phyloP scores from a whole-genome alignment of 176 grass and related monocot species.

The Aechmea fasciata region DNA sequence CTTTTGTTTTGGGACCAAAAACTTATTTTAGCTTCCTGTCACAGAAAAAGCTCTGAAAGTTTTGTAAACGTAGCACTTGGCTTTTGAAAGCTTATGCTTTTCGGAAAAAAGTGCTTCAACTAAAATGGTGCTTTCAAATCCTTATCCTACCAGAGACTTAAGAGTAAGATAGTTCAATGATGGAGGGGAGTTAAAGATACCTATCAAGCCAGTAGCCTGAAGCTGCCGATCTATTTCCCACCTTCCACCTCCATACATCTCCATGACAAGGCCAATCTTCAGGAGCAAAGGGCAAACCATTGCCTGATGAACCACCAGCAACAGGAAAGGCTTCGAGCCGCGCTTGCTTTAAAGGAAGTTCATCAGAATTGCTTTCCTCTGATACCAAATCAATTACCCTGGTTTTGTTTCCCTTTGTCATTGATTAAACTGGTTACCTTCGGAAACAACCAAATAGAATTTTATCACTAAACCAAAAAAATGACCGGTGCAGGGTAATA shows the following conservation, averaged over 20 bases:
- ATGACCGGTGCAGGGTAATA: neutral
- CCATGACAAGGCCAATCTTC: slow-evolving; percentile 59
- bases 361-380: slow-evolving; percentile 27
- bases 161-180: neutral
- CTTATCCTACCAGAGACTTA: neutral
- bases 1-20: no score
- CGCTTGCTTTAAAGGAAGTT: slow-evolving; percentile 8
- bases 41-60: no score
- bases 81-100: neutral
- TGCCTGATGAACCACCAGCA: slow-evolving; percentile 35
- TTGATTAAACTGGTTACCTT: slow-evolving; percentile 17
- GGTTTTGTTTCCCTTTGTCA: slow-evolving; percentile 13
- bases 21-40: no score
- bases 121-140: neutral
- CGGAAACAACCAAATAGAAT: slow-evolving; percentile 10
- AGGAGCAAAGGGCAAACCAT: slow-evolving; percentile 63
- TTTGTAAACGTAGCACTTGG: no score
- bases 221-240: slow-evolving; percentile 30
- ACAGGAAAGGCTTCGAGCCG: slow-evolving; percentile 46
- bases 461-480: slow-evolving; percentile 2
- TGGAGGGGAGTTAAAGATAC: slow-evolving; percentile 6
- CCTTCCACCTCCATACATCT: slow-evolving; percentile 67
- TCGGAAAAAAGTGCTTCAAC: neutral
- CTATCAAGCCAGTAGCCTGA: slow-evolving; percentile 62
- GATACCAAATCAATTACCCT: slow-evolving; percentile 33